Evolutionary conservation across 2,329 filamentous ascomycete species (phyloP).

Genomic region (Paramyrothecium sp.): DNA sequence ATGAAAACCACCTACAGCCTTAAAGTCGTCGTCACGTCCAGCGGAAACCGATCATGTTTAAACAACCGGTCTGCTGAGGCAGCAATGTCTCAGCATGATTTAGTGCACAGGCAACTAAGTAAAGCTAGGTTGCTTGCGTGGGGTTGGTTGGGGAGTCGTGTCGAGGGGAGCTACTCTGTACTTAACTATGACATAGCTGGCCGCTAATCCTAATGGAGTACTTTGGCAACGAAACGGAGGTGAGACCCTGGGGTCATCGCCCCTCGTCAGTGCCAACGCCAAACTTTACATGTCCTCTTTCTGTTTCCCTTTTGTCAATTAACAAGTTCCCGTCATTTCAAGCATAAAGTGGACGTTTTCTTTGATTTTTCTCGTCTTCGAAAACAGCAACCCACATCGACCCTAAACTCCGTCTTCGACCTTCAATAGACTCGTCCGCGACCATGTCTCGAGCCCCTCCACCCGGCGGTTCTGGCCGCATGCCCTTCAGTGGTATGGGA

Average conservation of each 20-base stretch:
- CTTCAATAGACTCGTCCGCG: not conserved
- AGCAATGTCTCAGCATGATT: too few relatives aligned
- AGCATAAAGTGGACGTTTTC: not conserved
- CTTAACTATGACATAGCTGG: constrained; percentile 14
- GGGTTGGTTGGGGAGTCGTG: not conserved
- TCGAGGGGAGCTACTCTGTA: not conserved
- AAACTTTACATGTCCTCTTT: not conserved
- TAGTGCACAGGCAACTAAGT: too few relatives aligned
- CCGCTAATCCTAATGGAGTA: constrained; percentile 13
- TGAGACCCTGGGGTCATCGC: constrained; percentile 2
- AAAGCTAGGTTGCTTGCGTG: too few relatives aligned
- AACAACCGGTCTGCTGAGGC: too few relatives aligned
- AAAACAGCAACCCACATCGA: not conserved
- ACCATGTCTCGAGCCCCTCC: constrained; percentile 30
- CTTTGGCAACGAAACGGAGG: constrained; percentile 3
- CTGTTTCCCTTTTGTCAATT: not conserved
- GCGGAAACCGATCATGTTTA: too few relatives aligned
- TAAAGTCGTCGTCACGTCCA: too few relatives aligned
- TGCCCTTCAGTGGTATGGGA: constrained; percentile 23
- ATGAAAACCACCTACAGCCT: too few relatives aligned
- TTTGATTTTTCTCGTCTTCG: not conserved
- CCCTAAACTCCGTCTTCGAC: not conserved
- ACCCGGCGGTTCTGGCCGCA: constrained; percentile 16
- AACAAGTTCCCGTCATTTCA: not conserved
- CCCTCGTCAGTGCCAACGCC: not conserved